Evolutionary conservation across 2,329 filamentous ascomycete genomes (phyloP), one percentile per base, ranked within the genome.

Genomic region (Aspergillus costaricaensis): DNA sequence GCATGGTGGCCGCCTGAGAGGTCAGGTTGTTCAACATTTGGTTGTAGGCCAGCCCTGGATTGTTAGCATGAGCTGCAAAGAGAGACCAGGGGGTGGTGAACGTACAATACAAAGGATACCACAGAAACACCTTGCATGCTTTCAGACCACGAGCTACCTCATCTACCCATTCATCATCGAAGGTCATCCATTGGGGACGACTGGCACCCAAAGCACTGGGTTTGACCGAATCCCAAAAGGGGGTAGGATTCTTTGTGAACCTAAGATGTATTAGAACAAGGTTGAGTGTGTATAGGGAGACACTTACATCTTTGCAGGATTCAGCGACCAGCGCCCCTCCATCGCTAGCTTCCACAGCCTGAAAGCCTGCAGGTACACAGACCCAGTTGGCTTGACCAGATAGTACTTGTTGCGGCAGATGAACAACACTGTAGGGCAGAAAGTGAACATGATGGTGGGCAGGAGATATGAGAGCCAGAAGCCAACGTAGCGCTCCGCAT

Each of bases 141-240:
- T 84, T 81, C 59, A 90, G 79, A 62, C 89, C 90, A 76, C 90
- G 88, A 55, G 82, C 82, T 52, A 92, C 86, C 72, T 93, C 89
- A 71, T 92, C 90, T 36, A 94, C 90, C 90, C 90, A 94, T 55
- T 86, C 85, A 67, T 94, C 91, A 63, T 94, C 90, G 67, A 92
- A 92, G 0, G 87, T 90, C 88, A 93, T 92, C 72, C 72, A 74
- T 5, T n/a, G n/a, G 1, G 72, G 72, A 9, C 68, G 68, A 43
- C 57, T 57, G 2, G 64, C 43, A 0, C 70, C 69, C 5, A 74
- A 50, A 2, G 48, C 55, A 21, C 62, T 68, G 4, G 72, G 72
- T 67, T 78, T 82, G 72, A 70, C 70, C 0, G 55, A 36, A 0
- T 70, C 64, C 72, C 71, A 74, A 55, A 66, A 68, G 8, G 69